Evolutionary conservation across 139 green algal genomes (phyloP).

Genomic region (Picochlorum sp.): DNA sequence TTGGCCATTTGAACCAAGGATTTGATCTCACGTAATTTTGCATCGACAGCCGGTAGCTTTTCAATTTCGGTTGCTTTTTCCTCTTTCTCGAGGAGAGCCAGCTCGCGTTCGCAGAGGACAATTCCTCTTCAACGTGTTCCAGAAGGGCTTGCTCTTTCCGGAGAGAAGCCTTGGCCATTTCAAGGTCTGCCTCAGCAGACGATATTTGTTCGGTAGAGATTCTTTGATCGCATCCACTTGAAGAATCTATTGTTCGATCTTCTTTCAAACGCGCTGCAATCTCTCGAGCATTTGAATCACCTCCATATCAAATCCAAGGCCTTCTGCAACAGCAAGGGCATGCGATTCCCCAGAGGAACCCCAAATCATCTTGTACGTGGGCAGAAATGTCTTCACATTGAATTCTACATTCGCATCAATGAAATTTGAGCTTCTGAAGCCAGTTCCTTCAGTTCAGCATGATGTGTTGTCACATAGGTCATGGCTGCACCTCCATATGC

Average conservation of each 20-base stretch:
- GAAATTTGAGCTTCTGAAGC: slow-evolving; percentile 21
- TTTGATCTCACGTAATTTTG: not conserved
- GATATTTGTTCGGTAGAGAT: slow-evolving; percentile 26
- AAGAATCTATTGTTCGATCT: not conserved
- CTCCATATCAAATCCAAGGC: slow-evolving; percentile 40
- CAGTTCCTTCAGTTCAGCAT: slow-evolving; percentile 49
- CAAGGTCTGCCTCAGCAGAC: not conserved
- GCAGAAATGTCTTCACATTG: slow-evolving; percentile 39
- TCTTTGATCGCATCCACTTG: slow-evolving; percentile 13
- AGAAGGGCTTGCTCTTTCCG: not conserved
- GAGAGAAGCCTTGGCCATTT: slow-evolving; percentile 3
- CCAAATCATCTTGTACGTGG: slow-evolving; percentile 61
- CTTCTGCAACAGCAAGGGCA: slow-evolving; percentile 43
- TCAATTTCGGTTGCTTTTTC: no score
- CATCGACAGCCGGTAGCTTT: no score
- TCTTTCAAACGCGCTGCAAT: slow-evolving; percentile 17
- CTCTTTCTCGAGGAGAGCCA: not conserved
- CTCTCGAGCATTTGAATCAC: slow-evolving; percentile 40
- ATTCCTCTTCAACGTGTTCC: slow-evolving; percentile 10
- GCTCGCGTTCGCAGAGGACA: not conserved
- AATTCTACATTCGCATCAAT: slow-evolving; percentile 58
- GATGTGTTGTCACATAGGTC: slow-evolving; percentile 56
- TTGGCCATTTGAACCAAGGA: not conserved
- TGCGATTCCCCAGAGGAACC: slow-evolving; percentile 36
- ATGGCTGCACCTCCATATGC: slow-evolving; percentile 26